Evolutionary conservation across 2,329 filamentous ascomycete species (phyloP).

Genomic region (Fusarium palustre): DNA sequence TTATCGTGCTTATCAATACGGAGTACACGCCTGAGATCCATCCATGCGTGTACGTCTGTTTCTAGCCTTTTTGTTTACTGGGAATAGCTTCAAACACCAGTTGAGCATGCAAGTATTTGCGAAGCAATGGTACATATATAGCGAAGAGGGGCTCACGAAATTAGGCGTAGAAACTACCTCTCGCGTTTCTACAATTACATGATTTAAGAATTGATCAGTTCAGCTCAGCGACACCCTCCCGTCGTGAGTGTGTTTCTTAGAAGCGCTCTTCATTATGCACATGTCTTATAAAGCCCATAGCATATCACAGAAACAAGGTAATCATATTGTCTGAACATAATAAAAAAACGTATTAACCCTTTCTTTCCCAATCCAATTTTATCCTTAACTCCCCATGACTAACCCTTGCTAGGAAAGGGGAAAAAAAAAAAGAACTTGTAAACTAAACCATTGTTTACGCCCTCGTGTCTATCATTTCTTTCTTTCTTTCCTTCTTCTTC

Average conservation of each 20-base stretch:
- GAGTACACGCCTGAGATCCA: neutral
- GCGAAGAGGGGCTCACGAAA: too few species aligned
- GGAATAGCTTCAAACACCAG: slow-evolving; percentile 30
- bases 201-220: neutral
- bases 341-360: slow-evolving; percentile 23
- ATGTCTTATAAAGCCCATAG: neutral
- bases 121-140: neutral
- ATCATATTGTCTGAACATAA: neutral
- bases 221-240: neutral
- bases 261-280: too few species aligned
- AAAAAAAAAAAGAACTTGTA: slow-evolving; percentile 2
- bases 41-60: neutral
- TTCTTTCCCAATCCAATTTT: slow-evolving; percentile 21
- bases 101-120: neutral
- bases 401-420: slow-evolving; percentile 1
- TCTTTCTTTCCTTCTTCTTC: slow-evolving; percentile 1
- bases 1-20: slow-evolving; percentile 46
- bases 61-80: neutral
- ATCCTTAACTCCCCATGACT: slow-evolving; percentile 15
- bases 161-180: neutral
- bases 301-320: neutral
- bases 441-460: slow-evolving; percentile 16
- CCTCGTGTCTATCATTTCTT: neutral
- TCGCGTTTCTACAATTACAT: neutral
- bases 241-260: too few species aligned